phyloP scores from a whole-genome alignment of 164 flowering plant species.

The Santalum album region DNA sequence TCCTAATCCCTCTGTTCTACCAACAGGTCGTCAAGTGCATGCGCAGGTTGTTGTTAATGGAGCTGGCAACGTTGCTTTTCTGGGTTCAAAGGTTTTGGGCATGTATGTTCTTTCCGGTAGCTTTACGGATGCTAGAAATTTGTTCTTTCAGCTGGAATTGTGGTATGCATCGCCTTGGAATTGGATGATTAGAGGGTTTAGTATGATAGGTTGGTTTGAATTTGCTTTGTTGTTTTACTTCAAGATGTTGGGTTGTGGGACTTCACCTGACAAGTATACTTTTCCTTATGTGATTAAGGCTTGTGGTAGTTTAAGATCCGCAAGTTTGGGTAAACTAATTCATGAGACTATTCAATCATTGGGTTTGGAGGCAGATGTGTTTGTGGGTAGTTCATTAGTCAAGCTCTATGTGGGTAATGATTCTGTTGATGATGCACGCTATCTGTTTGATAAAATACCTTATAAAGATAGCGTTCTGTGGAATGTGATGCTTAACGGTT shows the following conservation, averaged over 20 bases:
- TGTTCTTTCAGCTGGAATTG: conserved; percentile 37
- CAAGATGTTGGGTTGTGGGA: conserved; percentile 63
- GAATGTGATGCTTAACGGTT: conserved; percentile 80
- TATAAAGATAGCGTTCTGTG: conserved; percentile 59
- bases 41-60: conserved; percentile 57
- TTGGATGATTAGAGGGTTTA: conserved; percentile 82
- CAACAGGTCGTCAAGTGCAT: conserved; percentile 46
- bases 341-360: conserved; percentile 30
- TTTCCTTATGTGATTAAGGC: conserved; percentile 73
- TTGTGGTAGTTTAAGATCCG: conserved; percentile 45
- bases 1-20: conserved; percentile 21
- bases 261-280: conserved; percentile 67
- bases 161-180: conserved; percentile 55
- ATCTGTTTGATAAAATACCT: conserved; percentile 55
- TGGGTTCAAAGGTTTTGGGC: conserved; percentile 47
- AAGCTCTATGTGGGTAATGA: conserved; percentile 59
- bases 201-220: conserved; percentile 37
- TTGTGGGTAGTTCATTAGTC: conserved; percentile 68
- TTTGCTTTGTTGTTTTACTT: conserved; percentile 57
- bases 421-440: conserved; percentile 37
- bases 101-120: conserved; percentile 53
- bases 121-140: conserved; percentile 34
- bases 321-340: conserved; percentile 35
- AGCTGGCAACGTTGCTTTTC: conserved; percentile 11
- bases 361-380: conserved; percentile 55